A percentile compares a stretch with the other conserved stretches of the same genome.
phyloP scores from a whole-genome alignment of 192 early-diverging fungal genomes.

The Physocladia obscura region DNA sequence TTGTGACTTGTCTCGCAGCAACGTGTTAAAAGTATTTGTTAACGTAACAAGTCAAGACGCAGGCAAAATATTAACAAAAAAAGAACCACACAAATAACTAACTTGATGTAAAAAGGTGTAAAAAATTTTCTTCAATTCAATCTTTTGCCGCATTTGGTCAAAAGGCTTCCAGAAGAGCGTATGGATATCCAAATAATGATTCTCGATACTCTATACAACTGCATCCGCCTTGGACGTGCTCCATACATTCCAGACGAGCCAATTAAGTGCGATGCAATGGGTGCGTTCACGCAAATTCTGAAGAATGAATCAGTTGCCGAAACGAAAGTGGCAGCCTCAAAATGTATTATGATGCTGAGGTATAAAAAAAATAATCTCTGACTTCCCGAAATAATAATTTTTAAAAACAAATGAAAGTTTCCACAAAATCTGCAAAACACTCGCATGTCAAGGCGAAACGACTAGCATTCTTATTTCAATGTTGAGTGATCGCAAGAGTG shows the following conservation, averaged over 20 bases:
- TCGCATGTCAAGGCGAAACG: slow-evolving; percentile 39
- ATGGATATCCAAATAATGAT: slow-evolving; percentile 53
- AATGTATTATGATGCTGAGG: slow-evolving; percentile 57
- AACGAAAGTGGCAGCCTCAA: slow-evolving; percentile 40
- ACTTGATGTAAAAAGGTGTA: slow-evolving; percentile 22
- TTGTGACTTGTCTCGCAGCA: slow-evolving; percentile 41
- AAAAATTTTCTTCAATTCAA: slow-evolving; percentile 20
- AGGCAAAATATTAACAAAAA: slow-evolving; percentile 33
- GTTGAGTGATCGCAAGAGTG: slow-evolving; percentile 38
- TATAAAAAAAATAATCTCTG: too few relatives aligned
- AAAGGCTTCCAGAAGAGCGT: slow-evolving; percentile 39
- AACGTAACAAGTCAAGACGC: slow-evolving; percentile 34
- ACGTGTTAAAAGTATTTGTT: slow-evolving; percentile 40
- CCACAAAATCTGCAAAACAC: slow-evolving; percentile 43
- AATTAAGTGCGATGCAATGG: slow-evolving; percentile 45
- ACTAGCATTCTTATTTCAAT: slow-evolving; percentile 39
- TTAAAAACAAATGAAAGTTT: slow-evolving; percentile 30
- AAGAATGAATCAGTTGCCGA: slow-evolving; percentile 36
- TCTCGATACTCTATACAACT: slow-evolving; percentile 48
- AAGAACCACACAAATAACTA: neutral
- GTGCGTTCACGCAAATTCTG: slow-evolving; percentile 45
- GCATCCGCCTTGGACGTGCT: slow-evolving; percentile 39
- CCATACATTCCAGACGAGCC: slow-evolving; percentile 42
- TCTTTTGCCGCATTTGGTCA: slow-evolving; percentile 34
- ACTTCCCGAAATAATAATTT: neutral